Evolutionary conservation across 257 asterid genomes (phyloP), one percentile per base, ranked within the genome.

Genomic region (Thymus quinquecostatus): DNA sequence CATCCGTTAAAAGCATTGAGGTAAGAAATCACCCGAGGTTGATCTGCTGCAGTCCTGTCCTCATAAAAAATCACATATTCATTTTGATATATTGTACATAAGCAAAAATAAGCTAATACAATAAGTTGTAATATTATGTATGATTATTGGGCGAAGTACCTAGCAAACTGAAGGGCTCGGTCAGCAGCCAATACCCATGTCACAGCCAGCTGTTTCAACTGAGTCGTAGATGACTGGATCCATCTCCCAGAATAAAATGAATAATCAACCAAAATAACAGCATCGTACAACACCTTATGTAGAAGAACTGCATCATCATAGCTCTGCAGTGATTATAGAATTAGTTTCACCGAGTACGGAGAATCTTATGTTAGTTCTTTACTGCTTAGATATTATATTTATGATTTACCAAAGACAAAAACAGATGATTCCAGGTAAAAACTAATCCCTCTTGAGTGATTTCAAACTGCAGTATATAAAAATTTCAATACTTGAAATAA

Each of bases 171-270:
- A 44, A 87, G 76, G 66, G 98, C 92, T 27, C 68, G 68, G 34
- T 88, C 91, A 51, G 79, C 89, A 71, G 88, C 90, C 64, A 90
- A 55, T 67, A 85, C 86, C 98, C 97, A 88, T 61, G 77, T 40
- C 38, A 90, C 59, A 64, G 96, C 87, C 69, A 92, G 70, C 70
- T 75, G 81, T 66, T 81, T 83, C 10, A 77, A 76, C 73, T 75
- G 82, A 58, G 69, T 64, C 53, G 80, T 86, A 34, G 70, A 71
- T 47, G 82, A 69, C 55, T 79, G 84, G 70, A 78, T 72, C 87
- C 90, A 83, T 78, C 79, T 82, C 79, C 83, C 79, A 43, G 83
- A 80, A 64, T 75, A 81, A 84, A 70, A 85, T 43, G 92, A 84
- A 71, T 79, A 81, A 64, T 89, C 89, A 28, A 78, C 72, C 70